phyloP scores from a whole-genome alignment of 495 filamentous ascomycete genomes.

The Parachaetomium inaequale region DNA sequence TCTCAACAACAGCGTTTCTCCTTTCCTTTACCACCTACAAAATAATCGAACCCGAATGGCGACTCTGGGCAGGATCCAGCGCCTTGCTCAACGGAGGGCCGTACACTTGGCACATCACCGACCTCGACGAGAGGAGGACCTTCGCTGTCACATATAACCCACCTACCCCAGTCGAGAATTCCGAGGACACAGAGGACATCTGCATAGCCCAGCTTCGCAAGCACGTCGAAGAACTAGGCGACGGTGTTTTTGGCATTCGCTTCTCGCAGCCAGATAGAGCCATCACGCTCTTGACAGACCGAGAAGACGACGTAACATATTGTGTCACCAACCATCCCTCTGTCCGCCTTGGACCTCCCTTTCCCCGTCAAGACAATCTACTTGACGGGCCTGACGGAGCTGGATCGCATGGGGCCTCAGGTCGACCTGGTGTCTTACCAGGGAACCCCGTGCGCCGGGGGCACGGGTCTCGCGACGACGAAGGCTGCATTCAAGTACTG shows the following conservation, averaged over 20 bases:
- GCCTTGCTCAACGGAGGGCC: background rate
- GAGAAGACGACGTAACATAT: background rate
- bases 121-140: background rate
- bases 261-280: background rate
- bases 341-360: background rate
- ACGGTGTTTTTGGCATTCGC: background rate
- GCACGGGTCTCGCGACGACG: background rate
- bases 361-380: background rate
- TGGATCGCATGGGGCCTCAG: background rate
- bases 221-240: background rate
- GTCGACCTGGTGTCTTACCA: conserved; percentile 1
- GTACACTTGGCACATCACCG: background rate
- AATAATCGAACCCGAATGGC: background rate
- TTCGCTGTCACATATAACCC: background rate
- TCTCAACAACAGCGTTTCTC: too few relatives aligned
- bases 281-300: background rate
- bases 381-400: background rate
- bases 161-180: background rate
- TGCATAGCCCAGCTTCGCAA: background rate
- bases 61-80: background rate
- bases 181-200: background rate
- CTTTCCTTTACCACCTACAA: background rate
- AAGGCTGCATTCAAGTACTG: conserved; percentile 5
- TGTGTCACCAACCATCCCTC: conserved; percentile 2
- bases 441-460: background rate